These are phyloP conservation scores for Phytophthora palmivora DNA, from an alignment of 352 stramenopile genomes.

Conservation along the genomic window DNA sequence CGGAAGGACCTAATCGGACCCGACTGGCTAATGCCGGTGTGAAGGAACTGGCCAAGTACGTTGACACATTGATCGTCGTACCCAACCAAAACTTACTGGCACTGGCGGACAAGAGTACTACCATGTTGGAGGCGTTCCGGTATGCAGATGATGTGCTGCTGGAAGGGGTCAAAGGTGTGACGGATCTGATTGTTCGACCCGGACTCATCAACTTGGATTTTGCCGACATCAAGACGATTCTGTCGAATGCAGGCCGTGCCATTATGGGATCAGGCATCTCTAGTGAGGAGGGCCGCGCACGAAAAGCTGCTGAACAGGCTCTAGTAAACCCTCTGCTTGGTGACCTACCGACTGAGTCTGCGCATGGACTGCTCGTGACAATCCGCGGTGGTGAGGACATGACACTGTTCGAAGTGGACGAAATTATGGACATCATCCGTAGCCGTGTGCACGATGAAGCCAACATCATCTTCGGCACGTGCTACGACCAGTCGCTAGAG, in stretches of 20 bases:
- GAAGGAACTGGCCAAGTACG: constrained; percentile 91
- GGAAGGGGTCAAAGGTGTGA: constrained; percentile 96
- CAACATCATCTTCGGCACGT: constrained; percentile 92
- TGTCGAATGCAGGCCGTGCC: constrained; percentile 93
- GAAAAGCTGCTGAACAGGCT: constrained; percentile 93
- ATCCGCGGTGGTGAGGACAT: constrained; percentile 94
- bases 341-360: constrained; percentile 93
- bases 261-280: constrained; percentile 95
- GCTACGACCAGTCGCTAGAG: constrained; percentile 84
- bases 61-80: constrained; percentile 97
- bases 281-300: constrained; percentile 78
- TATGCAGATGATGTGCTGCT: constrained; percentile 96
- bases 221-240: constrained; percentile 96
- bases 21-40: constrained; percentile 93
- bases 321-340: constrained; percentile 95
- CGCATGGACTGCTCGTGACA: constrained; percentile 95
- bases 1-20: constrained; percentile 95
- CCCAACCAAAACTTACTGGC: constrained; percentile 96
- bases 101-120: constrained; percentile 93
- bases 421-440: constrained; percentile 90
- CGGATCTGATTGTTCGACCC: constrained; percentile 95
- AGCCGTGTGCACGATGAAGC: constrained; percentile 78
- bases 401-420: constrained; percentile 93
- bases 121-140: constrained; percentile 93
- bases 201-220: constrained; percentile 98